Conservation (phyloP, 805 yeast species). For the Metschnikowia henanensis region DNA sequence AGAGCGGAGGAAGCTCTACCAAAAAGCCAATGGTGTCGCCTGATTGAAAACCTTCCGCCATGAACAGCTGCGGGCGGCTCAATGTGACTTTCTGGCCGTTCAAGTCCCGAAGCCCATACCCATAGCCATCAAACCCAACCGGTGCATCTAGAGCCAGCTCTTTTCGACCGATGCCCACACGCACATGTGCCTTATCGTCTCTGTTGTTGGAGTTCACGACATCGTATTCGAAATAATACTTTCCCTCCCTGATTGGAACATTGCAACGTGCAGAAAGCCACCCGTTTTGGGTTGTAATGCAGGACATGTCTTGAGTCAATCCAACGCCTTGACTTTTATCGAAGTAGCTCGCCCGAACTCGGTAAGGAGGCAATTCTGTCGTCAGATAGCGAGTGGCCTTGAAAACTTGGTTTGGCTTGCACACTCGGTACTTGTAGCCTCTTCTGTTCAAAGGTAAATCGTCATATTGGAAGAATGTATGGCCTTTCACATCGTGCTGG, state of each 20-base stretch:
- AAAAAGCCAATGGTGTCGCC: conserved; percentile 88
- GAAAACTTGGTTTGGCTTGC: conserved; percentile 67
- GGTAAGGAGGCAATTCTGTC: conserved; percentile 70
- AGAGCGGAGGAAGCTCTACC: conserved; percentile 61
- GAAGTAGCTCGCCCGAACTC: conserved; percentile 56
- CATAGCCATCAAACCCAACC: conserved; percentile 92
- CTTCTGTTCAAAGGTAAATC: conserved; percentile 79
- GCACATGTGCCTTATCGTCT: conserved; percentile 56
- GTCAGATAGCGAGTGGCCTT: conserved; percentile 61
- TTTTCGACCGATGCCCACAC: conserved; percentile 80
- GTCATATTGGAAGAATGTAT: conserved; percentile 49
- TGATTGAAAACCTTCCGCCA: conserved; percentile 54
- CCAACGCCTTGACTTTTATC: conserved; percentile 66
- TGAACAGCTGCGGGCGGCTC: conserved; percentile 61
- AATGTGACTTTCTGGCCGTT: conserved; percentile 75
- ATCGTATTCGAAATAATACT: conserved; percentile 75
- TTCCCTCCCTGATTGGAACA: conserved; percentile 75
- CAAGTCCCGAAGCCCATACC: conserved; percentile 85
- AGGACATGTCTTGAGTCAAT: conserved; percentile 26
- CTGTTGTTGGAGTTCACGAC: conserved; percentile 52
- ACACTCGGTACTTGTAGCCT: conserved; percentile 79
- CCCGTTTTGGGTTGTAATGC: conserved; percentile 64
- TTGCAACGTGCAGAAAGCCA: conserved; percentile 81
- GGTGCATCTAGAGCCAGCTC: conserved; percentile 94
- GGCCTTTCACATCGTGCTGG: conserved; percentile 17